Base-by-base conservation (phyloP, 257 asterid genomes). In the Rehmannia glutinosa region DNA sequence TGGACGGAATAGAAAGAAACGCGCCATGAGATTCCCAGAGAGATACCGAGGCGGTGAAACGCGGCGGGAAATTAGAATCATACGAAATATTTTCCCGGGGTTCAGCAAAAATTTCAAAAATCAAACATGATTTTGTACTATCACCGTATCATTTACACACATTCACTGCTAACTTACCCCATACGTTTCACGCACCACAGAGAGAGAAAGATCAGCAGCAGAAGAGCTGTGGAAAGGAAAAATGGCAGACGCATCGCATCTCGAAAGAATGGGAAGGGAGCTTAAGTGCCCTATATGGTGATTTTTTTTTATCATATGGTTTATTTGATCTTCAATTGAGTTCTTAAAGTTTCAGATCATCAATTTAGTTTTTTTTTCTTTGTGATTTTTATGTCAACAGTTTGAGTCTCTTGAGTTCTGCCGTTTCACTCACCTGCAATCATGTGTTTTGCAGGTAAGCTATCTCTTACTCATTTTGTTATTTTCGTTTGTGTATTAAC, bases 221-320 rank as follows among this genome's bases (percentile, higher is more conserved):
- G n/a, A n/a, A n/a, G n/a, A n/a, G n/a, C n/a, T n/a, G n/a, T n/a
- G n/a, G n/a, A n/a, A n/a, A 21, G 16, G 45, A 39, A 49, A 33
- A 75, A 90, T 90, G 97, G 88, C 95, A 17, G 95, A 86, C 58
- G 54, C 78, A 46, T 83, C 89, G 9, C 94, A 93, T 64, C 91
- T 90, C 2, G 99, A 90, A 69, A 86, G 82, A 65, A 86, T 93
- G 99, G 99, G 96, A 15, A 82, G 92, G 83, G 99, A 93, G 82
- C 99, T 93, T 79, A 90, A 93, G 78, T 93, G 99, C 49, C 97
- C 99, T 19, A 93, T 93, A 64, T 93, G 99, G 99, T 90, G 79
- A 55, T 50, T 2, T 25, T 25, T 57, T 32, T n/a, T n/a, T n/a
- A n/a, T n/a, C n/a, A 6, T 6, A 0, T 8, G 30, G 11, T n/a